phyloP scores from a whole-genome alignment of 768 basidiomycete genomes.

The Mycena crocata region DNA sequence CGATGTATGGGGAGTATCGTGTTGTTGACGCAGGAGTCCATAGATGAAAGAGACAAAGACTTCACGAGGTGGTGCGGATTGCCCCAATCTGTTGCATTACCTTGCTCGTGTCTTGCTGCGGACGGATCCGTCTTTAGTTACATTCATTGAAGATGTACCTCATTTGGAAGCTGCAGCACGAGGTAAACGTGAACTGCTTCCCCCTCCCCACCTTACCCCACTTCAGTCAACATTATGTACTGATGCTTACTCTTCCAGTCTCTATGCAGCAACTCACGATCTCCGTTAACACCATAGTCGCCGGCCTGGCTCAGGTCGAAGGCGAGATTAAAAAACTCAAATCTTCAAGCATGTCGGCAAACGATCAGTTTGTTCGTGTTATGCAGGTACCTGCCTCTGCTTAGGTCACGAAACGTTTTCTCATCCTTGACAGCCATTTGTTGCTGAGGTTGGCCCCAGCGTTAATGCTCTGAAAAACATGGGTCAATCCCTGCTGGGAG shows the following conservation, averaged over 20 bases:
- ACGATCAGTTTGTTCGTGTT: slow-evolving; percentile 73
- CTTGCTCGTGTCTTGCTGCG: slow-evolving; percentile 80
- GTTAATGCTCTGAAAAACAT: slow-evolving; percentile 77
- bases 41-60: slow-evolving; percentile 90
- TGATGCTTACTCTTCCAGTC: slow-evolving; percentile 54
- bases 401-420: neutral
- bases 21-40: slow-evolving; percentile 12
- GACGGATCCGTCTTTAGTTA: slow-evolving; percentile 70
- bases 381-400: slow-evolving; percentile 69
- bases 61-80: slow-evolving; percentile 70
- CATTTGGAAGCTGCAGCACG: slow-evolving; percentile 87
- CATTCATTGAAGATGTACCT: slow-evolving; percentile 85
- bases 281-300: slow-evolving; percentile 66
- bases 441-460: slow-evolving; percentile 57
- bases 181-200: too few species aligned
- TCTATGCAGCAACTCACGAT: slow-evolving; percentile 76
- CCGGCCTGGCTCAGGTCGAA: slow-evolving; percentile 67
- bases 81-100: slow-evolving; percentile 93
- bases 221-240: neutral
- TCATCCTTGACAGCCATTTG: slow-evolving; percentile 56
- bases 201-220: too few species aligned
- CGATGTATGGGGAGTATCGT: neutral
- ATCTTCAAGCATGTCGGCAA: slow-evolving; percentile 44
- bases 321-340: slow-evolving; percentile 63
- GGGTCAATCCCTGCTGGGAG: slow-evolving; percentile 64